A percentile compares a stretch with the other conserved stretches of the same genome.
phyloP scores from a whole-genome alignment of 495 filamentous ascomycete species.

The Hyaloscypha hepaticicola region DNA sequence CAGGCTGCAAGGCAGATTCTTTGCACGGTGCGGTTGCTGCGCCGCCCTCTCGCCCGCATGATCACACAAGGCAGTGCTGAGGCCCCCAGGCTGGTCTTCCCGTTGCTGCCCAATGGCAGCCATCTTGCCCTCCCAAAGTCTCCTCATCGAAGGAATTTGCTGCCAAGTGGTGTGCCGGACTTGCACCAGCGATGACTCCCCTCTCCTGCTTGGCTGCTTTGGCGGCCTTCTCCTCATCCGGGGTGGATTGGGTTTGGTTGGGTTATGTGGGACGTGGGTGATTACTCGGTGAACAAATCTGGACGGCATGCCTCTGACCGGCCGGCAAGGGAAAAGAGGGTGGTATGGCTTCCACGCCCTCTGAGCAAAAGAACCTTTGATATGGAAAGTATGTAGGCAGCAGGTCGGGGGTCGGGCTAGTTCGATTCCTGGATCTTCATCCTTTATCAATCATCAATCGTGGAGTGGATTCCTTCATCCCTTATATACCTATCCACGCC shows the following conservation, averaged over 20 bases:
- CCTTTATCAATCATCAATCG: conserved; percentile 13
- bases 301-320: neutral
- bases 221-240: neutral
- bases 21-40: neutral
- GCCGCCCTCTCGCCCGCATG: conserved; percentile 10
- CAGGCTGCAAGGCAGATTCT: conserved; percentile 18
- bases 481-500: conserved; percentile 12
- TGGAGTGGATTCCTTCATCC: conserved; percentile 2
- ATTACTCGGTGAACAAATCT: conserved; percentile 25
- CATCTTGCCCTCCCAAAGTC: neutral
- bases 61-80: conserved; percentile 21
- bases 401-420: conserved; percentile 12
- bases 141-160: neutral
- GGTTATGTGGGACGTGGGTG: neutral
- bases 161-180: conserved; percentile 5
- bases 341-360: conserved; percentile 6
- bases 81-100: neutral
- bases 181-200: conserved; percentile 17
- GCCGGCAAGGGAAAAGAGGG: conserved; percentile 7
- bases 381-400: conserved; percentile 18
- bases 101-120: conserved; percentile 3
- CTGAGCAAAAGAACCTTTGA: neutral
- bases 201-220: conserved; percentile 10
- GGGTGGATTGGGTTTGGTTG: neutral
- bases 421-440: conserved; percentile 1